A percentile compares a stretch with the other conserved stretches of the same genome.
phyloP scores from a whole-genome alignment of 805 yeast species.

The Sugiyamaella marilandica region DNA sequence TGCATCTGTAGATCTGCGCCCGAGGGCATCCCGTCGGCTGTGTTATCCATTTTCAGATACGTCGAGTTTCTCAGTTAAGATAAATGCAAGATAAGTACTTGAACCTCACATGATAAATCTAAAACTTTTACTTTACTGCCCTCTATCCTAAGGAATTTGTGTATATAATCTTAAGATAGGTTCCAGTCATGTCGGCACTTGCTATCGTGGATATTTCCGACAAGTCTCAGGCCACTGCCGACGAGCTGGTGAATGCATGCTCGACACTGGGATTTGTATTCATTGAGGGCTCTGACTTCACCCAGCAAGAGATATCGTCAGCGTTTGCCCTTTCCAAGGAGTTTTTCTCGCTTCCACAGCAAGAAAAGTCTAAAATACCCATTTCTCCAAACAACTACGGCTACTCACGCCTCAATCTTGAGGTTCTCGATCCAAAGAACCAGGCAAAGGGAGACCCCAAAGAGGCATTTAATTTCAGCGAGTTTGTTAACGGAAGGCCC shows the following conservation, averaged over 20 bases:
- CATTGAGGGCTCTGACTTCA: constrained; percentile 63
- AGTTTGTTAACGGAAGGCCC: constrained; percentile 46
- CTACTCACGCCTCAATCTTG: constrained; percentile 52
- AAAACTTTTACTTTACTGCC: background rate
- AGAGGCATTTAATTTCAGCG: constrained; percentile 62
- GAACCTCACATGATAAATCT: background rate
- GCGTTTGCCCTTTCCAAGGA: constrained; percentile 46
- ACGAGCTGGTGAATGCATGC: constrained; percentile 52
- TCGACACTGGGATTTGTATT: constrained; percentile 61
- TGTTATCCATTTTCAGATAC: too few species aligned
- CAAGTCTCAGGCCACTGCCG: constrained; percentile 40
- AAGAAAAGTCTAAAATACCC: constrained; percentile 45
- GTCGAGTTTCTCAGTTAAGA: background rate
- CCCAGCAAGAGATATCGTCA: constrained; percentile 48
- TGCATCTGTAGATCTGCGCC: too few species aligned
- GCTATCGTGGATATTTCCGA: constrained; percentile 49
- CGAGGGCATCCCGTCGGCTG: too few species aligned
- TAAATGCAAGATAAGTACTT: background rate
- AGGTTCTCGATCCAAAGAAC: constrained; percentile 40
- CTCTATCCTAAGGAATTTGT: background rate
- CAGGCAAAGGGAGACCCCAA: constrained; percentile 40
- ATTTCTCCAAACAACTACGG: constrained; percentile 59
- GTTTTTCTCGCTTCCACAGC: constrained; percentile 49
- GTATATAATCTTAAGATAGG: background rate
- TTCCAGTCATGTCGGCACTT: constrained; percentile 8